phyloP scores from a whole-genome alignment of 148 eudicot species.

The Rhododendron griersonianum region DNA sequence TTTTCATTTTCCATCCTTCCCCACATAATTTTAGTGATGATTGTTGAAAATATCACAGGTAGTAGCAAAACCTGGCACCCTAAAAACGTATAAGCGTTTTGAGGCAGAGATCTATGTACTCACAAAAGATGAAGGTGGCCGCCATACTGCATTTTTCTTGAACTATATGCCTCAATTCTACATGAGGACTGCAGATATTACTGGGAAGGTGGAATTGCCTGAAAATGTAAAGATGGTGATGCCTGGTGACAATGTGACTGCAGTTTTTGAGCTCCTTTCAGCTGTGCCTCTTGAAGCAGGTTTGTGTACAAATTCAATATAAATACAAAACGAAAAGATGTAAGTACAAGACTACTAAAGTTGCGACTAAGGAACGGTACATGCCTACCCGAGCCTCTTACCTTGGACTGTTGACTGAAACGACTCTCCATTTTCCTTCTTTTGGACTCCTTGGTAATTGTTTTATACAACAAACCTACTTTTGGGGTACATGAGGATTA shows the following conservation, averaged over 20 bases:
- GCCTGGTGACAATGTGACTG: slow-evolving; percentile 58
- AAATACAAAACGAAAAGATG: too few species aligned
- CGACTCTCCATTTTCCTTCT: too few species aligned
- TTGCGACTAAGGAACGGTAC: too few species aligned
- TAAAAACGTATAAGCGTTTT: slow-evolving; percentile 58
- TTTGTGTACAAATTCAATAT: slow-evolving; percentile 7
- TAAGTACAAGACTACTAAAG: too few species aligned
- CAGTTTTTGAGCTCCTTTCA: slow-evolving; percentile 23
- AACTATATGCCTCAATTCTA: slow-evolving; percentile 82
- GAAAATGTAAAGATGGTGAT: slow-evolving; percentile 10
- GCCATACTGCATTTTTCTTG: slow-evolving; percentile 69
- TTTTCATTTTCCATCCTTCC: background rate
- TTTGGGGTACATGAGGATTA: background rate
- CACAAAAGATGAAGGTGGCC: slow-evolving; percentile 85
- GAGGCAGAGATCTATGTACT: slow-evolving; percentile 83
- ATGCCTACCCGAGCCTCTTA: too few species aligned
- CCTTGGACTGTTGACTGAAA: too few species aligned
- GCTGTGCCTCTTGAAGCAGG: slow-evolving; percentile 76
- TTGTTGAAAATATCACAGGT: slow-evolving; percentile 35
- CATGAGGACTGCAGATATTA: slow-evolving; percentile 75
- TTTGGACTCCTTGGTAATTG: background rate
- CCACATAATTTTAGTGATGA: background rate
- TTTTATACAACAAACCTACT: slow-evolving; percentile 3
- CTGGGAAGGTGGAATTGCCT: slow-evolving; percentile 62
- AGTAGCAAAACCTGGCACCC: slow-evolving; percentile 67